Base-by-base conservation (phyloP, 768 basidiomycete genomes). In the Pholiota microspora region DNA sequence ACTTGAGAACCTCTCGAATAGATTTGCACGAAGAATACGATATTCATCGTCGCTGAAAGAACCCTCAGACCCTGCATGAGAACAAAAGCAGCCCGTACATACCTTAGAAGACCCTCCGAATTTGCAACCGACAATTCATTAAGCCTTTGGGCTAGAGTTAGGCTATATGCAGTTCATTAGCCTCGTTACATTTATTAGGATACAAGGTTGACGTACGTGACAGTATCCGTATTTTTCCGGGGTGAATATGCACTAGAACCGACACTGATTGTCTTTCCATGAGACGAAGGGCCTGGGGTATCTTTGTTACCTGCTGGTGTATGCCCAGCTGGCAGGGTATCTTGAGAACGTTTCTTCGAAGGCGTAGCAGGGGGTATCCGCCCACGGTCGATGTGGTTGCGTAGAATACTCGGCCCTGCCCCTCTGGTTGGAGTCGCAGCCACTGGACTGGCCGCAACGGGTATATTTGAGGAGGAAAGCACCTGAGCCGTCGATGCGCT, bases 41-140 rank as follows among this genome's bases (percentile, higher is more conserved):
- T 93, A 93, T 66, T 92, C 92, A 60, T 92, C 89, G 69, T 93
- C 88, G 65, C 92, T 93, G 28, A 34, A 52, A 29, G 49, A 16
- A 51, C 48, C n/a, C 48, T 44, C 50, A 36, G 21, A 54, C 27
- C 16, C 47, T 36, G 44, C 38, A 51, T 31, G 24, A 40, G 10
- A 35, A 35, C 38, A 13, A 35, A 56, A 29, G 45, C 44, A 28
- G 32, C 28, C 51, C n/a, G 18, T 40, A 51, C 84, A 63, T 66
- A 89, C 89, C 83, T 83, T 49, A 93, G 75, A 47, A 93, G 74
- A 27, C 91, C 91, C 63, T 93, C 85, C 5, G 86, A 79, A 67
- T 93, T 91, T 29, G 92, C 90, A 18, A 79, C 69, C 13, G 91
- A 89, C 53, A 94, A 73, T 67, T 93, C 92, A 57, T 90, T 83